Base-by-base conservation (phyloP, 306 rosid species). In the Cicer yamashitae region DNA sequence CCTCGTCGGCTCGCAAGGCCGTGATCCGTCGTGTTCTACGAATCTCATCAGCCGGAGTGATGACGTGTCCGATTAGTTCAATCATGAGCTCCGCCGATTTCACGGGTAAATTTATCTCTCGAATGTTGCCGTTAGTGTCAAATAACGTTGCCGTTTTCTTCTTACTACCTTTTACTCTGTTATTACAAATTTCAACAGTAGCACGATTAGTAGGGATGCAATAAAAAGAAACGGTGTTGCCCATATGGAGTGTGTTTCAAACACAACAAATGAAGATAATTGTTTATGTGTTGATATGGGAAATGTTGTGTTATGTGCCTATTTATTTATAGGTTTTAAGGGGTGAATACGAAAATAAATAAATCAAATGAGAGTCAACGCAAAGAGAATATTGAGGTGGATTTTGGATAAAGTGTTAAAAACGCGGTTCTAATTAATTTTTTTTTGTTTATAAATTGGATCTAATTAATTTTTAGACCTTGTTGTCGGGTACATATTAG, bases 81-180 rank as follows among this genome's bases (percentile, higher is more conserved):
- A 91, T 79, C 96, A 91, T 88, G n/a, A 91, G 77, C 83, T 91
- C 93, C 1, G 87, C 91, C 0, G 87, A 86, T 68, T 82, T 86
- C 12, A 76, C 22, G 0, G 96, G 96, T 1, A 85, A 63, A 59
- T 76, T 73, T 18, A 88, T 46, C 52, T 71, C 68, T 13, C 83
- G 83, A 30, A 71, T 40, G 70, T 62, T 85, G 7, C 96, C 91
- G 2, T 50, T 8, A 3, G 71, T 71, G 76, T 88, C 88, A 8
- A 90, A 56, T 4, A 90, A 52, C 46, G 48, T 67, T 0, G 90
- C 91, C 1, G 86, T 69, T 47, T 69, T 56, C 4, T 70, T 57
- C 11, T 15, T 54, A 7, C 11, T 7, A n/a, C 56, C 53, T 1
- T 12, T 30, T 5, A 11, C n/a, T 25, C 43, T 34, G 14, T 22